Base-by-base conservation (phyloP, 371 early-diverging fungal species). In the Zancudomyces culisetae region DNA sequence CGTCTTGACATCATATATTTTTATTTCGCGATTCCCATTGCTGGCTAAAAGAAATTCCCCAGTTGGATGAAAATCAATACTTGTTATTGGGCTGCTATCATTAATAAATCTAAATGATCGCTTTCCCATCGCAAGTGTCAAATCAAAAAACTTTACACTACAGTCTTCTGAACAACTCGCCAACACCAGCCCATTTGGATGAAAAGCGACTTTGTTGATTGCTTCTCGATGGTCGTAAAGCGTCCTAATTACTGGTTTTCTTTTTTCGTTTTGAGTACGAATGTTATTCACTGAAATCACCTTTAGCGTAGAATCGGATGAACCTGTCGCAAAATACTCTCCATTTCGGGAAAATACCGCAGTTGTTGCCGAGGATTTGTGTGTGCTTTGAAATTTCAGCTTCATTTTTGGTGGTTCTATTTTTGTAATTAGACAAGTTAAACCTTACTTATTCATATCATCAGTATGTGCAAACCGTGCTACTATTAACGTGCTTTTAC, bases 151-250 rank as follows among this genome's bases (percentile, higher is more conserved):
- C 64, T 88, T 88, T 55, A 92, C 81, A 42, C 73, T 73, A 55
- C 70, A 74, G 55, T 93, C 93, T 24, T 87, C 87, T 0, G 88
- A 78, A 57, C 87, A 81, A 42, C 83, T 81, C 1, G 91, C 95
- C 27, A 94, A 71, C 2, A 88, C 85, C 8, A 80, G 65, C 18
- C 88, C 87, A 55, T 90, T 90, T 4, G 95, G 95, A 58, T 95
- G 94, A 61, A 91, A 93, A 28, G 78, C 76, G 10, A 90, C 64
- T 51, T 88, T 90, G 28, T 84, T 90, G 22, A 93, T 80, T 27
- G 79, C 75, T 49, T 70, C 64, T 15, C 48, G 43, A 60, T 92
- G 93, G 60, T 92, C 87, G 63, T 88, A 88, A 41, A 90, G 72
- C 3, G 90, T 84, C 26, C 87, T 71, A 54, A 92, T 79, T 45